Percentiles rank a stretch among this genome's conserved stretches.
Evolutionary conservation across 345 rosid species (phyloP).

Genomic region (Litchi chinensis): DNA sequence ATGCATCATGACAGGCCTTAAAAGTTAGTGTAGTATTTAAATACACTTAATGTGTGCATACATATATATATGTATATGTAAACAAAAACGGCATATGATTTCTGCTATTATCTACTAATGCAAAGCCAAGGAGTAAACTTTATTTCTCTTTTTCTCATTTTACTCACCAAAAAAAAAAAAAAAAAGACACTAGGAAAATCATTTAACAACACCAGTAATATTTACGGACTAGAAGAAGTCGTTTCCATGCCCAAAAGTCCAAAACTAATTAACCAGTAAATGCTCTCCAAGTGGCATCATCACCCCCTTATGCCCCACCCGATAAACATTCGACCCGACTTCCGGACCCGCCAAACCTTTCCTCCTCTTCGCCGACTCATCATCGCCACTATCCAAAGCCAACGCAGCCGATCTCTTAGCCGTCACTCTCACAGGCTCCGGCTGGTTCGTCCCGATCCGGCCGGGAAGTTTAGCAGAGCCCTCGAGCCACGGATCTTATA

Average conservation of each 20-base stretch:
- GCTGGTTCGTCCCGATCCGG: slow-evolving; percentile 61
- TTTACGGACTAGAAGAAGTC: no score
- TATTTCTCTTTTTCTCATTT: no score
- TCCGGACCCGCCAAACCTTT: slow-evolving; percentile 23
- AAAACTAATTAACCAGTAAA: slow-evolving; percentile 29
- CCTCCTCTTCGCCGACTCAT: slow-evolving; percentile 31
- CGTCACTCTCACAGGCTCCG: slow-evolving; percentile 69
- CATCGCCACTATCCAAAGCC: background rate
- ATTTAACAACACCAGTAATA: background rate
- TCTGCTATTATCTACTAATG: no score
- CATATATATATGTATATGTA: no score
- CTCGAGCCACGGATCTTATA: slow-evolving; percentile 60
- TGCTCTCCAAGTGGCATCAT: slow-evolving; percentile 34
- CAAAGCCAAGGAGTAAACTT: no score
- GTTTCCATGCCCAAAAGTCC: background rate
- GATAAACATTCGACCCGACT: slow-evolving; percentile 12
- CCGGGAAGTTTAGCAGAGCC: slow-evolving; percentile 70
- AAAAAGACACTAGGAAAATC: background rate
- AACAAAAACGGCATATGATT: no score
- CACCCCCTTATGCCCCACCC: background rate
- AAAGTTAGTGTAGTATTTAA: no score
- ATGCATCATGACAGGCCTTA: no score
- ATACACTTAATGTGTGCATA: no score
- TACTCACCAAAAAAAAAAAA: no score
- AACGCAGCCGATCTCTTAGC: slow-evolving; percentile 43